Base-by-base conservation (phyloP, 768 basidiomycete species). In the Agrocybe praecox region DNA sequence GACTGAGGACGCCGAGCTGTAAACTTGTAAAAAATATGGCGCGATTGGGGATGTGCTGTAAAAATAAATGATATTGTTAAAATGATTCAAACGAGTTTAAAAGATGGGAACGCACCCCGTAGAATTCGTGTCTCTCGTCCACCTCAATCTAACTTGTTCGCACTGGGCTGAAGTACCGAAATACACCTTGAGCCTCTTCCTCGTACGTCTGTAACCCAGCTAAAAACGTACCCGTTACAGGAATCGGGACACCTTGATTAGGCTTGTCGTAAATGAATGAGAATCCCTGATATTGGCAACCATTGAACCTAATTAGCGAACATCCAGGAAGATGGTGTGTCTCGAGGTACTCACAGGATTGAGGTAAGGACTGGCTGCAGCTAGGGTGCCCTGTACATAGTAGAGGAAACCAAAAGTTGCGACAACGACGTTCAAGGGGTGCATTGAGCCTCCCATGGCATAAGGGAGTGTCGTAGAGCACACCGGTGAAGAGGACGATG, bases 11-110 rank as follows among this genome's bases (percentile, higher is more conserved):
- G 74, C 69, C 76, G 81, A 83, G 8, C 76, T 76, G 56, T 76
- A 82, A 11, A 84, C 73, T 59, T 81, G 77, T 33, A 83, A 67
- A 52, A 66, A 79, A 63, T 82, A 84, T 6, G 83, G 82, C 2
- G 80, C 76, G 5, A 69, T 71, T 0, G 80, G 80, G 56, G 74
- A 74, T 11, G 75, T 74, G 6, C 81, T 84, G 50, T n/a, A 10
- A 47, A 49, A 21, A 29, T 24, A 50, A 6, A 10, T 5, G 4
- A 24, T 42, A 24, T 3, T 17, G 24, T 21, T 29, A 15, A 33
- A 18, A 18, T 19, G 43, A 19, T 53, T 11, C n/a, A 14, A 3
- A 5, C n/a, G 42, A 43, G 18, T 29, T 10, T n/a, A 24, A 7
- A 53, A n/a, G 49, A 43, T 12, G 10, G 24, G 19, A n/a, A 56